A percentile compares a stretch with the other conserved stretches of the same genome.
phyloP scores from a whole-genome alignment of 1,284 basidiomycete species.

The Leccinum subfulvum region DNA sequence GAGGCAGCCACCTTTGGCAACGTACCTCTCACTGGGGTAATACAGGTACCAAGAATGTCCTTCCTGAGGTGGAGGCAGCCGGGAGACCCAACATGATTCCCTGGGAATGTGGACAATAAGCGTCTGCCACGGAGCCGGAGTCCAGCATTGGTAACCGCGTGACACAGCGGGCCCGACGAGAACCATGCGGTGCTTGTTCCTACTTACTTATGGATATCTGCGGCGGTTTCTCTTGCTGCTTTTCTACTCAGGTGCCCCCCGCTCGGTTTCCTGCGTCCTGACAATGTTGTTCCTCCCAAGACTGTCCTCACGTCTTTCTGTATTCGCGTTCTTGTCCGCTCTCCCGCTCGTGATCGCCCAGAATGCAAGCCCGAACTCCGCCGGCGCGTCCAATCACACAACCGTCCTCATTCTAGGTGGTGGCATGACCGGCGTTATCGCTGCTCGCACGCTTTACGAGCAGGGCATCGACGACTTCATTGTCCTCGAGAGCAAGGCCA shows the following conservation, averaged over 20 bases:
- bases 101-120: neutral
- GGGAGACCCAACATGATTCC: neutral
- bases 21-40: too few relatives aligned
- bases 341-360: neutral
- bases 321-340: neutral
- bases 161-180: neutral
- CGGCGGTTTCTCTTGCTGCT: neutral
- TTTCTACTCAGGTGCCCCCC: neutral
- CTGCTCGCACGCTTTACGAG: constrained; percentile 58
- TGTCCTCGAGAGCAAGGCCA: constrained; percentile 57
- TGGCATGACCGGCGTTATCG: constrained; percentile 65
- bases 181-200: neutral
- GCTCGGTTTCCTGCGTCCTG: neutral
- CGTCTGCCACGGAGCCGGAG: neutral
- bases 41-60: too few relatives aligned
- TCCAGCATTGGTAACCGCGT: neutral
- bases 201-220: neutral
- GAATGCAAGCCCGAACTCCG: neutral
- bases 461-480: constrained; percentile 60
- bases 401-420: constrained; percentile 58
- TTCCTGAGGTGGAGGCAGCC: neutral
- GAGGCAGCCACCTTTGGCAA: too few relatives aligned
- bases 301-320: neutral
- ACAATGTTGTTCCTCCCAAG: neutral
- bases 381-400: constrained; percentile 16